A percentile compares a stretch with the other conserved stretches of the same genome.
Evolutionary conservation across 1,284 basidiomycete genomes (phyloP).

Genomic region (Ustilago esculenta): DNA sequence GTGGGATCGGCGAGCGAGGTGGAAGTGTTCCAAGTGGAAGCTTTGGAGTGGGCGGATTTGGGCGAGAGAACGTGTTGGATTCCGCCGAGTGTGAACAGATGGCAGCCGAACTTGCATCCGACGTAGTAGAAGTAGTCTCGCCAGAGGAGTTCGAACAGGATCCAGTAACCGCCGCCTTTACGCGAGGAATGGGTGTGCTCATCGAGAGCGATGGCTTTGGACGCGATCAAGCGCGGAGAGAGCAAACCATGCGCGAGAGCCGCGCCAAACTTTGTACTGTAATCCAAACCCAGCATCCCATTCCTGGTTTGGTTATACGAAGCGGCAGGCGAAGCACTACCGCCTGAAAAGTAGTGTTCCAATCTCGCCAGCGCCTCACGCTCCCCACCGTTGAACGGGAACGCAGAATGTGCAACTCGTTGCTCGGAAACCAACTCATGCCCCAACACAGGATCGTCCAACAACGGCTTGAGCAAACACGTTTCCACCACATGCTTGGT

Average conservation of each 20-base stretch:
- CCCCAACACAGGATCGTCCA: constrained; percentile 39
- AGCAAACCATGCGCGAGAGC: constrained; percentile 55
- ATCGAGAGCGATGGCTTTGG: constrained; percentile 48
- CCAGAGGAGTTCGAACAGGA: constrained; percentile 62
- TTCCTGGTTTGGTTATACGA: constrained; percentile 59
- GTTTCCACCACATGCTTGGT: constrained; percentile 31
- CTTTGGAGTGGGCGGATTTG: constrained; percentile 36
- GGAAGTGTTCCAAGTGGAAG: constrained; percentile 51
- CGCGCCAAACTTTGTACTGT: constrained; percentile 58
- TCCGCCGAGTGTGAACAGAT: constrained; percentile 54
- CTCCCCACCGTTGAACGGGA: constrained; percentile 59
- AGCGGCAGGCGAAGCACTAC: constrained; percentile 24
- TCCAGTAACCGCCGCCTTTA: constrained; percentile 58
- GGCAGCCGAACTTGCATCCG: constrained; percentile 50
- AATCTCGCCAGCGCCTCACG: constrained; percentile 50
- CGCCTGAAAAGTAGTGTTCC: constrained; percentile 49
- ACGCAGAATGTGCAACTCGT: constrained; percentile 41
- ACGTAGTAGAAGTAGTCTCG: constrained; percentile 69
- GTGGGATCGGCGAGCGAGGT: constrained; percentile 20
- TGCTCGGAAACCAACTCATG: constrained; percentile 30
- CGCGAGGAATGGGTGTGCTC: background rate
- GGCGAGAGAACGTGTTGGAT: constrained; percentile 50
- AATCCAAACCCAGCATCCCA: constrained; percentile 53
- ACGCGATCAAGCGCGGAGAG: constrained; percentile 52
- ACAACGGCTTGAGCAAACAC: constrained; percentile 43